Evolutionary conservation across 2,329 filamentous ascomycete genomes (phyloP), one percentile per base, ranked within the genome.

Genomic region (Teratosphaeria nubilosa): DNA sequence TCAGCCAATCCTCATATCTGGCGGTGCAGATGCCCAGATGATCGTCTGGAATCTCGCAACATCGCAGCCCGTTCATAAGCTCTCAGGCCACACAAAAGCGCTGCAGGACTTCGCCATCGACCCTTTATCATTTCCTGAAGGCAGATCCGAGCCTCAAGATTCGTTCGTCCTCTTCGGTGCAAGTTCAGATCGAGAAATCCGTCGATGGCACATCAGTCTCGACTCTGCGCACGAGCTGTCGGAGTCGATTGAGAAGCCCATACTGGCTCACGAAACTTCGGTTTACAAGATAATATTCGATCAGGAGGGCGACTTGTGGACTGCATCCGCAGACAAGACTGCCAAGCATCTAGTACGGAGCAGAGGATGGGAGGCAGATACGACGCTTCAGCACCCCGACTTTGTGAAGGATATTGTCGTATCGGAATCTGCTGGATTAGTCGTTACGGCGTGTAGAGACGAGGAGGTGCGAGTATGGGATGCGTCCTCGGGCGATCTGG

Each of bases 381-480:
- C 91, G 57, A 81, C 76, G 4, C 82, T 95, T 60, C 74, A 80
- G 57, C 94, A 99, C 70, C 90, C 91, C 1, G 91, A 95, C 71
- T 96, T 95, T 70, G 91, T 97, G 31, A 84, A 90, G 59, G 89
- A 91, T 58, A 82, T 97, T 24, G 84, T 85, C 9, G 80, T 92
- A 3, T 77, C 82, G 60, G 69, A 70, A 24, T 78, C 81, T 48
- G 84, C 84, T 0, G 86, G 87, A 3, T 92, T 89, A 85, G 83
- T 94, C 13, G 75, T 95, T 50, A 96, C 94, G 1, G 91, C 88
- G 1, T 95, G 94, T 58, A 81, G 94, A 64, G 90, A 96, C 68
- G 94, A 99, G 74, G 85, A 96, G 66, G 80, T 99, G 59, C 88
- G 95, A 66, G 82, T 97, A 9, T 99, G 92, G 92, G 87, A 96